Evolutionary conservation across 1,139 yeast genomes (phyloP).

Genomic region (Keqinozyma sinolaborantium): DNA sequence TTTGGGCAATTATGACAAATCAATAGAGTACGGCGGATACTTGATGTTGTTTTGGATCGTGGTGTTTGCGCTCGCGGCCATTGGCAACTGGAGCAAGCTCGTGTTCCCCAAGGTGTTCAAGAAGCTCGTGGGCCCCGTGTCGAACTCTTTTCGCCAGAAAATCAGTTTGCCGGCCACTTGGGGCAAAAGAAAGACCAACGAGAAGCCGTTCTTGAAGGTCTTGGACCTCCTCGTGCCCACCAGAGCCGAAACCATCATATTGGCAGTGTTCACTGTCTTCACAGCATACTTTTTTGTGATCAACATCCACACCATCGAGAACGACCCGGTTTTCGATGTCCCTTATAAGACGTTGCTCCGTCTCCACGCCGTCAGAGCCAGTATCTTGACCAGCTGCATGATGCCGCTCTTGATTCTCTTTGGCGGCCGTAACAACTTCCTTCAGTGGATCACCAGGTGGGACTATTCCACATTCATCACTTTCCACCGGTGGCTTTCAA

Average conservation of each 20-base stretch:
- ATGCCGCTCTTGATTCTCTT: constrained; percentile 51
- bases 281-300: constrained; percentile 31
- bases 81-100: constrained; percentile 31
- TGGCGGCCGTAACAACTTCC: constrained; percentile 61
- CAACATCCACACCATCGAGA: constrained; percentile 19
- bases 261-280: constrained; percentile 44
- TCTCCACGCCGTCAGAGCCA: constrained; percentile 53
- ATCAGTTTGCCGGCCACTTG: constrained; percentile 27
- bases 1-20: constrained; percentile 37
- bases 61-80: constrained; percentile 20
- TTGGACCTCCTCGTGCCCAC: constrained; percentile 54
- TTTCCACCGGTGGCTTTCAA: constrained; percentile 59
- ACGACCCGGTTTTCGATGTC: constrained; percentile 26
- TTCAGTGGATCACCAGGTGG: constrained; percentile 57
- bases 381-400: constrained; percentile 51
- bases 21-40: constrained; percentile 29
- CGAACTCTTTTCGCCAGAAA: constrained; percentile 21
- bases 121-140: constrained; percentile 18
- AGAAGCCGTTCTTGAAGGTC: constrained; percentile 20
- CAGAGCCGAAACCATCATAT: constrained; percentile 53
- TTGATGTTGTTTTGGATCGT: constrained; percentile 29
- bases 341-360: constrained; percentile 16
- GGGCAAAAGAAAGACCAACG: constrained; percentile 22
- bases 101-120: constrained; percentile 18
- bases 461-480: constrained; percentile 56